Evolutionary conservation across 768 basidiomycete genomes (phyloP).

Genomic region (Coprinellus aureogranulatus): DNA sequence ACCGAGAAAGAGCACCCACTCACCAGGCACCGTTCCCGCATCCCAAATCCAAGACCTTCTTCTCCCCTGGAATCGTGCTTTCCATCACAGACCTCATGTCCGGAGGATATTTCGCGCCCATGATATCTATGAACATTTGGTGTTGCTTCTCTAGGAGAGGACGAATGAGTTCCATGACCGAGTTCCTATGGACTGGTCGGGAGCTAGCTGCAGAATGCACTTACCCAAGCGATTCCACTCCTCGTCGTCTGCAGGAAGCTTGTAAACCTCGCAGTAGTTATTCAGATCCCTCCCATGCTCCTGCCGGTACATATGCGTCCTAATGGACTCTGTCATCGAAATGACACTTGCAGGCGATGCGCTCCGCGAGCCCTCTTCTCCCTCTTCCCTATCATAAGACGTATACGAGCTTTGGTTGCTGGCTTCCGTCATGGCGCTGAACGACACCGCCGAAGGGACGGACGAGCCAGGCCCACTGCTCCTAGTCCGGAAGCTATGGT

Average conservation of each 20-base stretch:
- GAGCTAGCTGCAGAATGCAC: conserved; percentile 20
- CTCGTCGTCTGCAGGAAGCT: conserved; percentile 75
- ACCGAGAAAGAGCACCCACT: too few species aligned
- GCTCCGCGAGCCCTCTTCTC: not conserved
- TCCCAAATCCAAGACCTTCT: conserved; percentile 72
- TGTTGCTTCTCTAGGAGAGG: conserved; percentile 61
- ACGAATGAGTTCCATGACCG: not conserved
- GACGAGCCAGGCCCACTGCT: too few species aligned
- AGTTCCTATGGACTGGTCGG: too few species aligned
- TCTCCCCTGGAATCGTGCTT: conserved; percentile 39
- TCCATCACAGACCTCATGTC: conserved; percentile 57
- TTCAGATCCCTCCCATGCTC: conserved; percentile 73
- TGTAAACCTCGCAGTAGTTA: conserved; percentile 78
- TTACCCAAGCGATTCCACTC: conserved; percentile 70
- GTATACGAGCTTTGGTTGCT: too few species aligned
- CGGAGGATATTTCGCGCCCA: conserved; percentile 65
- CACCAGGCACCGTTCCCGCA: conserved; percentile 81
- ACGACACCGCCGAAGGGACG: too few species aligned
- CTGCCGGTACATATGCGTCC: conserved; percentile 54
- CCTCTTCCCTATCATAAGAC: too few species aligned
- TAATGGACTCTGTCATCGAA: conserved; percentile 64
- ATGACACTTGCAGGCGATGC: conserved; percentile 49
- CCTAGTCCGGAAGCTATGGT: too few species aligned
- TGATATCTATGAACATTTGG: conserved; percentile 55
- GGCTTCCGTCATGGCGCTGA: too few species aligned